Base-by-base conservation (phyloP, 169 alveolate genomes). In the Blepharisma undulans region DNA sequence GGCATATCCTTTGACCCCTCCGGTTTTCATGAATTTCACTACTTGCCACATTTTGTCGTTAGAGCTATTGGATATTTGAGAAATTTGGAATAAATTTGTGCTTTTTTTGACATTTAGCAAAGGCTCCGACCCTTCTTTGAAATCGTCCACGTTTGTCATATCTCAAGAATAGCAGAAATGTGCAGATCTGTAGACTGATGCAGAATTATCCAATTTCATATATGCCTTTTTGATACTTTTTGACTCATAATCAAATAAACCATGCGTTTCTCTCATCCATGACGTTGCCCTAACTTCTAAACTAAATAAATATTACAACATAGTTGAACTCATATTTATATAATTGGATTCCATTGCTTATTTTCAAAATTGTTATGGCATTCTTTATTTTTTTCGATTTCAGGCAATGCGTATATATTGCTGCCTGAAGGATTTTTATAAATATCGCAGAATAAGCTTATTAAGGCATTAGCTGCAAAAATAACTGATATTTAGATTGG, bases 171-270 rank as follows among this genome's bases (percentile, higher is more conserved):
- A 48, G 66, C 66, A 48, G 66, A 48, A 48, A 48, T 48, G 66
- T 48, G 66, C 66, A n/a, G 32, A 5, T 30, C 72, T 76, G 66
- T 48, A 48, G 3, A 48, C 12, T 48, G 66, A 48, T 48, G 66
- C 10, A 48, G 59, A 25, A 25, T 77, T 79, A 36, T 59, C 61
- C 33, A 90, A 48, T 60, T 80, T 78, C 90, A 89, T 34, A 21
- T 79, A 74, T 29, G 76, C 87, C 89, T 90, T 91, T n/a, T 36
- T 76, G n/a, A 93, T 84, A 85, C 87, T 89, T 61, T 92, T 90
- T 36, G 96, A 93, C 86, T 95, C 97, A 90, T 94, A 94, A 61
- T 95, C 97, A 87, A 93, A 95, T 33, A 95, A 84, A 7, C 95
- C 96, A 66, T 92, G 93, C 4, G 97, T 93, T 66, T 93, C 97